phyloP scores from a whole-genome alignment of 2,329 filamentous ascomycete species.

The Ascochyta pisi region DNA sequence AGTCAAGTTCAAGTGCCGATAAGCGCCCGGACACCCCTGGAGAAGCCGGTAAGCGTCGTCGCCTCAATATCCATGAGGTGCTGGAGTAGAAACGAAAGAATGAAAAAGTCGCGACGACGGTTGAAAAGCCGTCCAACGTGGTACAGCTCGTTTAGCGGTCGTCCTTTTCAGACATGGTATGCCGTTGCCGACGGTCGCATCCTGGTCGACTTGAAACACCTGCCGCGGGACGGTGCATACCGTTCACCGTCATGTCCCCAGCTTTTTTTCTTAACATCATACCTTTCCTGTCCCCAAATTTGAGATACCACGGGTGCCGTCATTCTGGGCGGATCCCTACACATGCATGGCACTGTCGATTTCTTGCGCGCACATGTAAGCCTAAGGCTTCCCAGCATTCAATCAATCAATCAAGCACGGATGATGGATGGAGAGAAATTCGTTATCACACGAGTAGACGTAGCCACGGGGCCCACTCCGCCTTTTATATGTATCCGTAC shows the following conservation, averaged over 20 bases:
- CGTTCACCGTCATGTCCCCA: background rate
- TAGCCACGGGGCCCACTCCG: background rate
- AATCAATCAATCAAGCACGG: background rate
- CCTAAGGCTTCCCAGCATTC: background rate
- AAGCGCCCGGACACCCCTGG: conserved; percentile 42
- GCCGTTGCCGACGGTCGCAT: conserved; percentile 6
- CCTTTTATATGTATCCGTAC: background rate
- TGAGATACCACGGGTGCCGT: conserved; percentile 10
- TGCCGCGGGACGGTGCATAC: conserved; percentile 4
- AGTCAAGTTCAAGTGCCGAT: conserved; percentile 37
- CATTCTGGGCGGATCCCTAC: background rate
- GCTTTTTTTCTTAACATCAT: background rate
- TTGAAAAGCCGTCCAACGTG: conserved; percentile 8
- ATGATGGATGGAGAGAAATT: background rate
- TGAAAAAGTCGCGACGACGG: conserved; percentile 2
- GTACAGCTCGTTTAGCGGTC: conserved; percentile 10
- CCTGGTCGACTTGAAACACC: conserved; percentile 12
- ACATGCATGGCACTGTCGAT: background rate
- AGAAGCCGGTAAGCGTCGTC: conserved; percentile 43
- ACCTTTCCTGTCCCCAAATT: conserved; percentile 5
- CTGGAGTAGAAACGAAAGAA: conserved; percentile 33
- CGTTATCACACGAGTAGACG: background rate
- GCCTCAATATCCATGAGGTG: conserved; percentile 48
- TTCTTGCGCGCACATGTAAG: background rate
- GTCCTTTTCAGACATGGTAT: conserved; percentile 6